Conservation (phyloP, 192 early-diverging fungal genomes). For the Gamsiella multidivaricata region DNA sequence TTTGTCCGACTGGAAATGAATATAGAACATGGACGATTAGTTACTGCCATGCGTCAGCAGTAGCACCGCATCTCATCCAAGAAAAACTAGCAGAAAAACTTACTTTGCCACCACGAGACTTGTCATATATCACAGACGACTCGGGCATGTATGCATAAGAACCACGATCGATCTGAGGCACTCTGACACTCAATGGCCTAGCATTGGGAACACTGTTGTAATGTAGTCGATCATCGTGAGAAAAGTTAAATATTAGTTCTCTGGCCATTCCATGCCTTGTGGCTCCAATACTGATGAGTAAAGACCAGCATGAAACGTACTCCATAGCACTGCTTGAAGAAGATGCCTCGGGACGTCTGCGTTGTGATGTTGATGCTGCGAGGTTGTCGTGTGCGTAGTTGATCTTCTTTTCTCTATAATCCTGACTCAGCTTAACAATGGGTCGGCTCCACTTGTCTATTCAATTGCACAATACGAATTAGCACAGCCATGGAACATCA, state of each 20-base stretch:
- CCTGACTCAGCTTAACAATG: slow-evolving; percentile 79
- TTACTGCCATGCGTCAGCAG: background rate
- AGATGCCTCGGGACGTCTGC: slow-evolving; percentile 15
- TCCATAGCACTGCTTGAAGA: slow-evolving; percentile 17
- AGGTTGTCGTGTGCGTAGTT: slow-evolving; percentile 24
- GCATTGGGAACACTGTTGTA: slow-evolving; percentile 9
- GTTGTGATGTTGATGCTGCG: slow-evolving; percentile 14
- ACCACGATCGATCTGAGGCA: slow-evolving; percentile 41
- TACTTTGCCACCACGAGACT: slow-evolving; percentile 50
- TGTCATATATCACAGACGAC: slow-evolving; percentile 46
- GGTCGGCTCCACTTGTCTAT: slow-evolving; percentile 82
- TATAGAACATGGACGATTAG: background rate
- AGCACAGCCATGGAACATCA: background rate
- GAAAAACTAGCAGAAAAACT: background rate
- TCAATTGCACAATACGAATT: background rate
- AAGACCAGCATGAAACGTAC: slow-evolving; percentile 15
- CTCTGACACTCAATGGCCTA: slow-evolving; percentile 34
- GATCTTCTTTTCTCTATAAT: slow-evolving; percentile 71
- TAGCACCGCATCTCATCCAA: background rate
- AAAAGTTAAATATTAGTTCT: background rate
- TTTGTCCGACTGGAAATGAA: slow-evolving; percentile 37
- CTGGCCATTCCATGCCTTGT: background rate
- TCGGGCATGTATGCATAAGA: slow-evolving; percentile 43
- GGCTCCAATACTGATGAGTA: background rate
- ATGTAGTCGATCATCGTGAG: background rate